These are phyloP conservation scores for Maudiozyma serrabonitensis DNA, from an alignment of 805 yeast species.

Conservation along the genomic window DNA sequence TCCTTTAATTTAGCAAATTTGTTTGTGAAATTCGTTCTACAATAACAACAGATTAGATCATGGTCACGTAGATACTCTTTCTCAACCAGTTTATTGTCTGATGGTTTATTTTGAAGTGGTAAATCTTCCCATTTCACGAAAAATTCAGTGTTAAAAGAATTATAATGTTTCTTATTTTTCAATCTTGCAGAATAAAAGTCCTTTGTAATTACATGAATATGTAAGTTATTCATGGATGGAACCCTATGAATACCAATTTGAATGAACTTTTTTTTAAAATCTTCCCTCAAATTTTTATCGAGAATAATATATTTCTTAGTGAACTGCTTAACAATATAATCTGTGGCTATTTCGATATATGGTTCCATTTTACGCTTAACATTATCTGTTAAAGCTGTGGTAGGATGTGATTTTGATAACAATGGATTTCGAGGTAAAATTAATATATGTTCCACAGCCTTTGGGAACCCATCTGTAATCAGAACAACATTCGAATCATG, in stretches of 20 bases:
- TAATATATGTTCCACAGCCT: slow-evolving; percentile 49
- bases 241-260: slow-evolving; percentile 57
- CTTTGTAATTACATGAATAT: slow-evolving; percentile 60
- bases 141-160: slow-evolving; percentile 58
- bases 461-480: slow-evolving; percentile 53
- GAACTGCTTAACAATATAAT: slow-evolving; percentile 25
- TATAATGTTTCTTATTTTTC: slow-evolving; percentile 58
- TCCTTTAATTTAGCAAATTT: slow-evolving; percentile 35
- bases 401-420: slow-evolving; percentile 41
- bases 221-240: slow-evolving; percentile 63
- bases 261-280: slow-evolving; percentile 25
- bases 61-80: slow-evolving; percentile 17
- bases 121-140: slow-evolving; percentile 48
- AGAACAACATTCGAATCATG: slow-evolving; percentile 46
- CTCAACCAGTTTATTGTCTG: slow-evolving; percentile 34
- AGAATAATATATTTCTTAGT: slow-evolving; percentile 6
- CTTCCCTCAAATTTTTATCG: slow-evolving; percentile 6
- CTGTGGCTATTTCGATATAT: slow-evolving; percentile 17
- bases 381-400: slow-evolving; percentile 32
- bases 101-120: slow-evolving; percentile 28
- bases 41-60: slow-evolving; percentile 35
- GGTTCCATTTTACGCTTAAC: slow-evolving; percentile 33
- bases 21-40: slow-evolving; percentile 34
- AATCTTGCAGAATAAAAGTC: slow-evolving; percentile 48
- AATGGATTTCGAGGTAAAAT: slow-evolving; percentile 43